Evolutionary conservation across 495 filamentous ascomycete genomes (phyloP).

Genomic region (Podospora anserina): DNA sequence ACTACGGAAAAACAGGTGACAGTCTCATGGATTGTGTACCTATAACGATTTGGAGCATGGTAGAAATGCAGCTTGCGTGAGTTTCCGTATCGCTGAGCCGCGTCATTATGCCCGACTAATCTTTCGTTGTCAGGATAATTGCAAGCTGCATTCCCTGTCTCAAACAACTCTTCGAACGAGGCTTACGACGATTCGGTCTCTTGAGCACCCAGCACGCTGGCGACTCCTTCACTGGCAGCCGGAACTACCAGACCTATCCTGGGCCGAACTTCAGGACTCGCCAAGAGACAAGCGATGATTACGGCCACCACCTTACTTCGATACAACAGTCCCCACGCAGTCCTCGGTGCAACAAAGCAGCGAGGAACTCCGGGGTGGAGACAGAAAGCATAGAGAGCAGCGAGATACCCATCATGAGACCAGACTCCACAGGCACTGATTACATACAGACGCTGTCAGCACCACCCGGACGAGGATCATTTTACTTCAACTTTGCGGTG

Average conservation of each 20-base stretch:
- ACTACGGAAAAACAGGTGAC: slow-evolving; percentile 22
- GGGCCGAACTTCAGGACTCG: not conserved
- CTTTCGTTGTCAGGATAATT: slow-evolving; percentile 9
- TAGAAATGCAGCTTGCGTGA: slow-evolving; percentile 32
- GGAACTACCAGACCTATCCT: not conserved
- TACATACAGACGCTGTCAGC: not conserved
- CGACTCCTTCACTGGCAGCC: not conserved
- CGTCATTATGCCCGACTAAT: not conserved
- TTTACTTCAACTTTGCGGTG: not conserved
- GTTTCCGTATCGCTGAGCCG: not conserved
- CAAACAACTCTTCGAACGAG: slow-evolving; percentile 3
- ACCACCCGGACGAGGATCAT: not conserved
- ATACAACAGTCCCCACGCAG: not conserved
- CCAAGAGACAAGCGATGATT: not conserved
- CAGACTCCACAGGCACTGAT: not conserved
- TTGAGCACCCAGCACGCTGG: not conserved
- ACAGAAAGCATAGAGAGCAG: not conserved
- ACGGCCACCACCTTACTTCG: not conserved
- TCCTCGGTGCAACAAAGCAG: not conserved
- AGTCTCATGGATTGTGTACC: slow-evolving; percentile 27
- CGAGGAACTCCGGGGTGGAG: not conserved
- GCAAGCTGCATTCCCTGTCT: slow-evolving; percentile 17
- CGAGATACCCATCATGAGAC: not conserved
- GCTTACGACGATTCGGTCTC: not conserved
- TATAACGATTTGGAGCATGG: slow-evolving; percentile 27